Percentiles rank a stretch among this genome's conserved stretches.
phyloP scores from a whole-genome alignment of 2,329 filamentous ascomycete genomes.

The Endoconidiophora polonica region DNA sequence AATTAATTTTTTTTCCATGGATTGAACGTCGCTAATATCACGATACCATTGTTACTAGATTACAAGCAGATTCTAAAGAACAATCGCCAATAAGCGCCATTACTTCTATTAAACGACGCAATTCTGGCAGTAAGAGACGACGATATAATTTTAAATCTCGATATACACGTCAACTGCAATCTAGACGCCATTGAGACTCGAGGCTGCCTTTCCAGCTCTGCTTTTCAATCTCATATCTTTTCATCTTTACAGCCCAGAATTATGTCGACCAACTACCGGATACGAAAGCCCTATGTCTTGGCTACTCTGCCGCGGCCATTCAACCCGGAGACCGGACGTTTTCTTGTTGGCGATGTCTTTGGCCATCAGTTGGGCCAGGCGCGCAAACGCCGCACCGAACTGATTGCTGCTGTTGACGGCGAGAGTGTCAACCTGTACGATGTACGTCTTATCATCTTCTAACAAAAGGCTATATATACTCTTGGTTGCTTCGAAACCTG shows the following conservation, averaged over 20 bases:
- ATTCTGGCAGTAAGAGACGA: no score
- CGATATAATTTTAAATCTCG: no score
- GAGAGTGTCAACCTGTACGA: conserved; percentile 51
- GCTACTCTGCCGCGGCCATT: conserved; percentile 42
- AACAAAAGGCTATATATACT: background rate
- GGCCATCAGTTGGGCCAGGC: conserved; percentile 39
- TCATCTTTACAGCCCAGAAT: conserved; percentile 5
- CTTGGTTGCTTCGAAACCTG: background rate
- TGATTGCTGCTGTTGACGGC: conserved; percentile 47
- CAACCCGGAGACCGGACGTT: conserved; percentile 29
- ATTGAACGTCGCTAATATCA: background rate
- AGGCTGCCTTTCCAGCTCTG: background rate
- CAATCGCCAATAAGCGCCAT: no score
- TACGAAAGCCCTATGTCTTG: conserved; percentile 48
- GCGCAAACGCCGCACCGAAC: conserved; percentile 46
- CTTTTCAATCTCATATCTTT: background rate
- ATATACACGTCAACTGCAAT: no score
- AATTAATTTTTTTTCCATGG: conserved; percentile 7
- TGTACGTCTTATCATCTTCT: conserved; percentile 24
- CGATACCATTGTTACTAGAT: no score
- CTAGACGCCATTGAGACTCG: background rate
- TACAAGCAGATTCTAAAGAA: no score
- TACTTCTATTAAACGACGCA: no score
- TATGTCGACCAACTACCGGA: conserved; percentile 44
- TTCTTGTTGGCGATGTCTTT: conserved; percentile 43